Base-by-base conservation (phyloP, 176 grass and related monocot species). In the Calamus simplicifolius region DNA sequence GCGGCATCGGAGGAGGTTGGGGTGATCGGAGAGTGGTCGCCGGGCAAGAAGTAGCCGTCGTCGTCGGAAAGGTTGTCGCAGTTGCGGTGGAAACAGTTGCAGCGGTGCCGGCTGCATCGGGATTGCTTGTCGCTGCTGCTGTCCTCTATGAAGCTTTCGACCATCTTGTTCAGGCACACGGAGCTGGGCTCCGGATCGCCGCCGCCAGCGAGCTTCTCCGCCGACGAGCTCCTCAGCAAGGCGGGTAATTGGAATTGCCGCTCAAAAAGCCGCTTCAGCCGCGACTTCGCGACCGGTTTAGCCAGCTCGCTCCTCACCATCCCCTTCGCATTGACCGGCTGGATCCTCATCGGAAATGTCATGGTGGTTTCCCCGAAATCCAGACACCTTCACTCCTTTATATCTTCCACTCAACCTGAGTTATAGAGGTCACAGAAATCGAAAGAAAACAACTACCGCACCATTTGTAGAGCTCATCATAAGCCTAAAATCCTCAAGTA, bases 241-340 rank as follows among this genome's bases (percentile, higher is more conserved):
- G 73, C 60, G 0, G 73, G 60, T 27, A 82, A 82, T 43, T 43
- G 35, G 35, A 43, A 43, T 74, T 92, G 87, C 54, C 84, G 56
- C 75, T 98, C 93, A 56, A 98, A 98, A 6, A 98, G 84, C 17
- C 93, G 74, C 69, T 98, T 98, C 48, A 98, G 64, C 5, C 84
- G 81, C 25, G 88, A 98, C 74, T 83, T 92, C 16, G 79, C 62
- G 0, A 69, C 49, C 0, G 74, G 74, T 31, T 72, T 73, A 6
- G 50, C 70, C 2, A 61, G 50, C 59, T 65, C 53, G 21, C 26
- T 67, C 50, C 59, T 53, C 26, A 62, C 52, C 38, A 68, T 30
- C 3, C 38, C 54, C 67, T 66, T 62, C 51, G 76, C 75, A 53
- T 98, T 84, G 63, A 92, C 78, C 62, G 89, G 93, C 23, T 81